Base-by-base conservation (phyloP, 108 stramenopile genomes). In the Discostella stelligeroides region DNA sequence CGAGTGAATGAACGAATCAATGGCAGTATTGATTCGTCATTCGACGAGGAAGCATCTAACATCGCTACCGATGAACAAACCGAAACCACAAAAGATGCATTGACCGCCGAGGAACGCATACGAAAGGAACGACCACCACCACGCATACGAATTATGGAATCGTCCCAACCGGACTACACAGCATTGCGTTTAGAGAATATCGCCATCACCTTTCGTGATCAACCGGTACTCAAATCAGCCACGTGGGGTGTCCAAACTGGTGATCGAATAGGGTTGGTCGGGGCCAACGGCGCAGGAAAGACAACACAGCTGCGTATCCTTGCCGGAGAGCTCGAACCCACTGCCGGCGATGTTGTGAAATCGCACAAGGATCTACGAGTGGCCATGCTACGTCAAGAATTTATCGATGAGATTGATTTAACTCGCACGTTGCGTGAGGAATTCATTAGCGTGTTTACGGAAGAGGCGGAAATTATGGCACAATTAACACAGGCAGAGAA, bases 171-270 rank as follows among this genome's bases (percentile, higher is more conserved):
- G 5, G 94, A 92, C 62, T 95, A 82, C 67, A 87, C 88, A 0
- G 86, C 90, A 25, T 75, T 98, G 6, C 89, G 95, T 8, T 84
- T 98, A 37, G 96, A 97, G 60, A 81, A 91, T 55, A 82, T 98
- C 24, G 92, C 89, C 9, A 86, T 96, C 45, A 92, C 92, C n/a
- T 97, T 97, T 69, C 84, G 95, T 43, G 94, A 97, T 72, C 92
- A 94, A 62, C 89, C 95, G 59, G 95, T 98, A 2, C 74, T 98
- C 49, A 94, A 92, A 67, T 96, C 94, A 30, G 96, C 92, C 23
- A 89, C 95, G 7, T 98, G 97, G 96, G 93, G 91, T 40, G 97
- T 98, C 24, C 90, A 95, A 70, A 95, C 97, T 8, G 98, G 98
- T 14, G 98, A 98, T 53, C 66, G 98, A 20, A 90, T 98, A 29